Conservation (phyloP, 495 filamentous ascomycete genomes). For the Bacidia rubella region DNA sequence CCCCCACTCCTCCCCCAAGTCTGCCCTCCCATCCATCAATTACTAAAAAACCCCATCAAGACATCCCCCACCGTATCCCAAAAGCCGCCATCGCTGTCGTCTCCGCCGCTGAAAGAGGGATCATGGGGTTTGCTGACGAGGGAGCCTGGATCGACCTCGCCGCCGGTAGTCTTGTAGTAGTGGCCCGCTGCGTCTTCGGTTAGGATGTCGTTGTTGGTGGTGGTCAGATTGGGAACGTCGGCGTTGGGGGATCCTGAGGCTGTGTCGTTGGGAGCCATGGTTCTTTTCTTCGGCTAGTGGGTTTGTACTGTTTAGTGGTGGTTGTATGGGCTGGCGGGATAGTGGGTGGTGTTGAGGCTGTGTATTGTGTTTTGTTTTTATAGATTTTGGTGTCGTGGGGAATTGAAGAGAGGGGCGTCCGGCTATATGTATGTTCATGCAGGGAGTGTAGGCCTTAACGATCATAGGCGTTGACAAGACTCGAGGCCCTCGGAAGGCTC, state of each 20-base stretch:
- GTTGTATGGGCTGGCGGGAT: background rate
- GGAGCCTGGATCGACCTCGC: background rate
- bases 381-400: background rate
- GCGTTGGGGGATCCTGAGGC: background rate
- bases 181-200: background rate
- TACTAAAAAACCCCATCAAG: too few relatives aligned
- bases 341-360: background rate
- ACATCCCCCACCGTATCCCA: too few relatives aligned
- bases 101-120: background rate
- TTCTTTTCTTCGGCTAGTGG: background rate
- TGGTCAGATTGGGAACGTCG: background rate
- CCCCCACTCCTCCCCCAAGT: too few relatives aligned
- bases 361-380: background rate
- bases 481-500: background rate
- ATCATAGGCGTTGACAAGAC: background rate
- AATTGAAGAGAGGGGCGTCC: background rate
- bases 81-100: background rate
- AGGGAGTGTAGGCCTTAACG: too few relatives aligned
- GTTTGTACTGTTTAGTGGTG: background rate
- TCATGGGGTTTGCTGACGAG: background rate
- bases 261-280: background rate
- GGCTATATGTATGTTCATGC: background rate
- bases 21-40: too few relatives aligned
- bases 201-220: background rate
- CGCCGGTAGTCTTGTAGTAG: background rate